Conservation (phyloP, 1,284 basidiomycete species). For the Kalmanozyma brasiliensis region DNA sequence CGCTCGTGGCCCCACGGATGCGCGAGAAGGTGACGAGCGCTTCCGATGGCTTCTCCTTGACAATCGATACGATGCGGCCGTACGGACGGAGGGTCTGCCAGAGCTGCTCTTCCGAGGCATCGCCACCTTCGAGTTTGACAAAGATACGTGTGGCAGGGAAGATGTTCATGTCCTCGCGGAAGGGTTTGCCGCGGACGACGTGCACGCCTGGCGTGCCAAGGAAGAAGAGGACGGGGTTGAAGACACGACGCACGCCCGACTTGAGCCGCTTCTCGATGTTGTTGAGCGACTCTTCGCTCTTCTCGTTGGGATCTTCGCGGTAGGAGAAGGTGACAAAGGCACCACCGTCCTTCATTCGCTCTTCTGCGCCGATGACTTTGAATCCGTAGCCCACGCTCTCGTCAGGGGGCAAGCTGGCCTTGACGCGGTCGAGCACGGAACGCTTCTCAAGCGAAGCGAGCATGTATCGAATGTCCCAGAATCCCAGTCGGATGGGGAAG, state of each 20-base stretch:
- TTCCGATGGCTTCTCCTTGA: conserved; percentile 52
- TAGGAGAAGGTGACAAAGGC: conserved; percentile 55
- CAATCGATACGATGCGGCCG: conserved; percentile 80
- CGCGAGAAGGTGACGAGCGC: conserved; percentile 54
- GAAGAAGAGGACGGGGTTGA: conserved; percentile 47
- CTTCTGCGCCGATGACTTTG: conserved; percentile 57
- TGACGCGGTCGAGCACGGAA: conserved; percentile 44
- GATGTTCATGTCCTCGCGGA: conserved; percentile 61
- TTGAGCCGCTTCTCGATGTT: conserved; percentile 54
- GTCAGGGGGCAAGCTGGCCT: conserved; percentile 45
- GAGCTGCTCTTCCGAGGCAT: conserved; percentile 55
- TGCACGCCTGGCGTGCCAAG: conserved; percentile 54
- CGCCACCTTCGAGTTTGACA: conserved; percentile 56
- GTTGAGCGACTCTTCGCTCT: conserved; percentile 44
- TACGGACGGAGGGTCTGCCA: conserved; percentile 75
- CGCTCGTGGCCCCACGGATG: conserved; percentile 79
- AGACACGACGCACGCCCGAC: conserved; percentile 38
- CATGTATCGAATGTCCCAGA: conserved; percentile 54
- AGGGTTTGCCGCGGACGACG: conserved; percentile 60
- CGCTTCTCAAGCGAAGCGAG: conserved; percentile 46
- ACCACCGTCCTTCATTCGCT: conserved; percentile 58
- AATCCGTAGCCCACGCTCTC: conserved; percentile 57
- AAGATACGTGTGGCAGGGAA: conserved; percentile 53
- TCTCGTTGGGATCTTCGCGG: conserved; percentile 38
- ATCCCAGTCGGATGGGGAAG: conserved; percentile 60